These are phyloP conservation scores for Phanerodontia chrysosporium DNA, from an alignment of 768 basidiomycete species.

Conservation along the genomic window DNA sequence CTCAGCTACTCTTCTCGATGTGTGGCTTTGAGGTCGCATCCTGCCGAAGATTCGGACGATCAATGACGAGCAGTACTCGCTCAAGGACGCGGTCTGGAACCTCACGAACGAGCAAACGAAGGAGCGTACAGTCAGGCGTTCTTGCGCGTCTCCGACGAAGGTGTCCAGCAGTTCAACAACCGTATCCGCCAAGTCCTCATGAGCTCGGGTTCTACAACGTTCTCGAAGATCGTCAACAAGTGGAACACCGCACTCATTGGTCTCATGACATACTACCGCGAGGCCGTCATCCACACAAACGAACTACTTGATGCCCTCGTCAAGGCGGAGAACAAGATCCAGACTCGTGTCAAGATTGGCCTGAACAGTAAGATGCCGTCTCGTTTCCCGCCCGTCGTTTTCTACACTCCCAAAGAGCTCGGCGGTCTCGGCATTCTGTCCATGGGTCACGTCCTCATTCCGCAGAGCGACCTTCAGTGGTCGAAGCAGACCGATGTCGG, in stretches of 20 bases:
- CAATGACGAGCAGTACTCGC: slow-evolving; percentile 94
- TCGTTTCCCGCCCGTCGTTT: slow-evolving; percentile 94
- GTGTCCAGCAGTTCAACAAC: slow-evolving; percentile 96
- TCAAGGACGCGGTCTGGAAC: slow-evolving; percentile 97
- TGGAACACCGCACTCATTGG: slow-evolving; percentile 97
- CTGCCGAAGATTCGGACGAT: slow-evolving; percentile 93
- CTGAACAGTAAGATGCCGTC: slow-evolving; percentile 99
- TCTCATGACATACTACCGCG: slow-evolving; percentile 96
- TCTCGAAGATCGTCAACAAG: slow-evolving; percentile 98
- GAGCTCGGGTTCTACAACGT: slow-evolving; percentile 98
- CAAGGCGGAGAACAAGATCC: slow-evolving; percentile 99
- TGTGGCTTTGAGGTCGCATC: slow-evolving; percentile 99
- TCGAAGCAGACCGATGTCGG: slow-evolving; percentile 97
- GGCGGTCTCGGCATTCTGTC: slow-evolving; percentile 99
- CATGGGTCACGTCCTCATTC: slow-evolving; percentile 98
- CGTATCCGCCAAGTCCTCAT: slow-evolving; percentile 94
- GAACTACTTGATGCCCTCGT: slow-evolving; percentile 94
- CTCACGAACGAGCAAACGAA: slow-evolving; percentile 96
- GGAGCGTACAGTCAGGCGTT: slow-evolving; percentile 96
- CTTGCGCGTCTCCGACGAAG: slow-evolving; percentile 95
- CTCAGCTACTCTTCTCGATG: slow-evolving; percentile 97
- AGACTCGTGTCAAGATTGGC: slow-evolving; percentile 99
- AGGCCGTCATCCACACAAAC: slow-evolving; percentile 96
- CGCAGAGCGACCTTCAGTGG: slow-evolving; percentile 96
- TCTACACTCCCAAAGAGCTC: slow-evolving; percentile 97